Conservation (phyloP, 208 protist species). For the Trypanosoma vivax region DNA sequence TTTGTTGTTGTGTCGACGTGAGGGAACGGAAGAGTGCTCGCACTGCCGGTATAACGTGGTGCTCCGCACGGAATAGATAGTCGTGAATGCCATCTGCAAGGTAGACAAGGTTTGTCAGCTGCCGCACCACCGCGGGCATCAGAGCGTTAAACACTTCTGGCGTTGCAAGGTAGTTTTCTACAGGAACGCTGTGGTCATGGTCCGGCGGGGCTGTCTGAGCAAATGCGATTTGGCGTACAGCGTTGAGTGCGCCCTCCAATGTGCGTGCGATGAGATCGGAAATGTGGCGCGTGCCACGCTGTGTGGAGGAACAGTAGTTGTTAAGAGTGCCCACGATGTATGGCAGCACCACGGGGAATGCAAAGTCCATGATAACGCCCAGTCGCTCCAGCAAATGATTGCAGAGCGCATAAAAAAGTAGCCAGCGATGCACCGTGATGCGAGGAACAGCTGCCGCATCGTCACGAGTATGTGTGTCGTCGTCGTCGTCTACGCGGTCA, state of each 20-base stretch:
- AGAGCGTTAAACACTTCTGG: constrained; percentile 73
- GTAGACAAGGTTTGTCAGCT: constrained; percentile 69
- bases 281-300: constrained; percentile 22
- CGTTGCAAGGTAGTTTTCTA: constrained; percentile 65
- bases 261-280: constrained; percentile 49
- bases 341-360: constrained; percentile 51
- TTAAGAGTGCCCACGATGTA: constrained; percentile 58
- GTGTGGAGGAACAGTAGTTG: constrained; percentile 39
- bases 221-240: constrained; percentile 55
- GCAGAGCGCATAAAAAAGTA: constrained; percentile 74
- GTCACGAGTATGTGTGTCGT: constrained; percentile 11
- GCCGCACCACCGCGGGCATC: constrained; percentile 78
- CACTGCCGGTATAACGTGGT: constrained; percentile 68
- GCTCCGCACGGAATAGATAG: constrained; percentile 66
- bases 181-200: constrained; percentile 66
- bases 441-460: constrained; percentile 28
- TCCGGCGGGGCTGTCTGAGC: constrained; percentile 70
- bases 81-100: constrained; percentile 53
- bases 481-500: neutral
- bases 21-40: constrained; percentile 73
- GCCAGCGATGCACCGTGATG: constrained; percentile 55
- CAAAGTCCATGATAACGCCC: constrained; percentile 75
- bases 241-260: constrained; percentile 66
- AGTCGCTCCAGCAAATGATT: constrained; percentile 74
- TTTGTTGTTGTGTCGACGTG: constrained; percentile 66